These are phyloP conservation scores for Glycine soja DNA, from an alignment of 306 rosid genomes.

Conservation along the genomic window DNA sequence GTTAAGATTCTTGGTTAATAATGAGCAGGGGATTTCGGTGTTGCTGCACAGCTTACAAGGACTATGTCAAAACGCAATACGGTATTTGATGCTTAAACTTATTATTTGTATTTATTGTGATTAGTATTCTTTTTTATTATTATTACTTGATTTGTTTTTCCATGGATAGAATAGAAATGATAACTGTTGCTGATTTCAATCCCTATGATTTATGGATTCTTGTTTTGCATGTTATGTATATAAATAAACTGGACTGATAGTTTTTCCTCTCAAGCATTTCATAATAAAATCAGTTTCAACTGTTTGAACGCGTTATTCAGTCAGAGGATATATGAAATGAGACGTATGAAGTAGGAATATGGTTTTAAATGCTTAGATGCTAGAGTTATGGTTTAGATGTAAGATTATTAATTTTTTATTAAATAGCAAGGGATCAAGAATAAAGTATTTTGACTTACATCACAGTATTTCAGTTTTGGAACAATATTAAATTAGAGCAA, in stretches of 20 bases:
- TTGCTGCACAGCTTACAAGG: slow-evolving; percentile 98
- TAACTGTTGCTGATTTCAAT: neutral
- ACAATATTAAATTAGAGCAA: slow-evolving; percentile 29
- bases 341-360: slow-evolving; percentile 14
- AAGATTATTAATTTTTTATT: slow-evolving; percentile 30
- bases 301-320: slow-evolving; percentile 5
- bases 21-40: slow-evolving; percentile 97
- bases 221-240: neutral
- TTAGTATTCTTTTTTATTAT: slow-evolving; percentile 3
- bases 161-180: neutral
- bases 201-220: neutral
- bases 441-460: slow-evolving; percentile 16
- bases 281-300: slow-evolving; percentile 5
- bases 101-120: slow-evolving; percentile 12
- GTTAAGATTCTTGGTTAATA: slow-evolving; percentile 43
- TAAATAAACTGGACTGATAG: neutral
- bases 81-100: slow-evolving; percentile 56
- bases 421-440: slow-evolving; percentile 18
- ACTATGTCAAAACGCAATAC: slow-evolving; percentile 99
- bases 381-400: slow-evolving; percentile 15
- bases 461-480: neutral
- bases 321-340: slow-evolving; percentile 37
- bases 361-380: slow-evolving; percentile 31
- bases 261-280: neutral
- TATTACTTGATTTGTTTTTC: neutral